A percentile compares a stretch with the other conserved stretches of the same genome.
Conservation (phyloP, 768 basidiomycete species). For the Lactifluus piperatus region DNA sequence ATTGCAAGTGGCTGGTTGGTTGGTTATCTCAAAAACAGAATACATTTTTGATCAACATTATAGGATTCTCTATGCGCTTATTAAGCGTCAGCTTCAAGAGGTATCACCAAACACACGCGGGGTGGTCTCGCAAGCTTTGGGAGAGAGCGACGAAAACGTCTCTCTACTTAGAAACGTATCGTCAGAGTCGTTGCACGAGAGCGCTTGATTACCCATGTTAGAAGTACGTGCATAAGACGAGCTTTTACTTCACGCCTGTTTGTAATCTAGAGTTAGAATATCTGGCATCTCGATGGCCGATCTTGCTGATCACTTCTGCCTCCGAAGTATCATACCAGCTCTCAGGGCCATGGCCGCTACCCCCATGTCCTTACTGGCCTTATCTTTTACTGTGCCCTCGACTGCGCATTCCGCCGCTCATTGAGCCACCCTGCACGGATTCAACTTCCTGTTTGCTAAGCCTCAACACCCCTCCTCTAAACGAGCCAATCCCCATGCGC, state of each 20-base stretch:
- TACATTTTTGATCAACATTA: slow-evolving; percentile 11
- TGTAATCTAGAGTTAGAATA: background rate
- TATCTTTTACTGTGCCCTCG: slow-evolving; percentile 23
- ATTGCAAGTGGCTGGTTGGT: slow-evolving; percentile 60
- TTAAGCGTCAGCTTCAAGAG: slow-evolving; percentile 46
- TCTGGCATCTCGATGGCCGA: background rate
- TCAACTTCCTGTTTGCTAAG: slow-evolving; percentile 55
- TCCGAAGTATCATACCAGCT: background rate
- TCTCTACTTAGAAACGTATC: slow-evolving; percentile 38
- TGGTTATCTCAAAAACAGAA: background rate
- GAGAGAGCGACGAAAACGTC: slow-evolving; percentile 51
- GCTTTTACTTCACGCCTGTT: background rate
- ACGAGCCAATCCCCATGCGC: slow-evolving; percentile 72
- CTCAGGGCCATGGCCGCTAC: background rate
- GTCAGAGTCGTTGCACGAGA: slow-evolving; percentile 21
- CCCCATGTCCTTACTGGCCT: slow-evolving; percentile 23
- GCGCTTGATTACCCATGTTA: background rate
- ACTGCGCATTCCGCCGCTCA: slow-evolving; percentile 12
- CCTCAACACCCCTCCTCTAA: slow-evolving; percentile 57
- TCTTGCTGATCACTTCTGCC: background rate
- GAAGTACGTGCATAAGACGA: background rate
- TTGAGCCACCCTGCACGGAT: slow-evolving; percentile 25
- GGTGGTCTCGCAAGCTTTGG: slow-evolving; percentile 49
- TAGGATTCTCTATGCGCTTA: slow-evolving; percentile 59
- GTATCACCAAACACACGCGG: slow-evolving; percentile 42